Base-by-base conservation (phyloP, 164 flowering plant species). In the Brasenia schreberi region DNA sequence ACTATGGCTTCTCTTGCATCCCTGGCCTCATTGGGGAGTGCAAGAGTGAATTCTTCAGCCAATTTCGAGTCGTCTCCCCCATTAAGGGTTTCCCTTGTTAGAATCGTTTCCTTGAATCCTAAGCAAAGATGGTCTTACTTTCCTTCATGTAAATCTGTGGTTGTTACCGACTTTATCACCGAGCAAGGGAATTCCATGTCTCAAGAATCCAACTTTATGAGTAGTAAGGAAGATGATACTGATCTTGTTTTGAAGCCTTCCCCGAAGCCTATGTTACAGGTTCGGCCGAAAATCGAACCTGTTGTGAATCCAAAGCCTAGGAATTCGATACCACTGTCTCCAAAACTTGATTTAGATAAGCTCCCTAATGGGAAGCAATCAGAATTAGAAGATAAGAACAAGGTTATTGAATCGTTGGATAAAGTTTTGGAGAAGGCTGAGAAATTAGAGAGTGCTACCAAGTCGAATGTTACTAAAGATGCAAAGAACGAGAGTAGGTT, bases 371-470 rank as follows among this genome's bases (percentile, higher is more conserved):
- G 68, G 43, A 70, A 70, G 56, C 18, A 61, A 7, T 81, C 73
- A 27, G 74, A 71, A 33, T 70, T 43, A 10, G 83, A 81, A 66
- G 88, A 87, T 69, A 84, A 81, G 71, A 86, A 73, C 64, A 85
- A 79, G 69, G 87, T 88, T 68, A 86, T 84, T 66, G 92, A 86
- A 70, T 87, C 98, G 0, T 81, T 88, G 42, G 97, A 86, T 10
- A 97, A 93, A 77, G 96, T 88, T 0, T 81, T 93, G 72, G 92
- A 90, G 83, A 90, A 84, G 82, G 97, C 85, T 10, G 94, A 93
- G 77, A 86, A 84, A 61, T 68, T 90, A 27, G 98, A 88, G 70
- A 82, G 71, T 42, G 66, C 71, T 0, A 61, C 10, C 33, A 73
- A 62, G 11, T 56, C 69, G 3, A 62, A 45, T n/a, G 75, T 52